Base-by-base conservation (phyloP, 768 basidiomycete species). In the Cystofilobasidium bisporidii region DNA sequence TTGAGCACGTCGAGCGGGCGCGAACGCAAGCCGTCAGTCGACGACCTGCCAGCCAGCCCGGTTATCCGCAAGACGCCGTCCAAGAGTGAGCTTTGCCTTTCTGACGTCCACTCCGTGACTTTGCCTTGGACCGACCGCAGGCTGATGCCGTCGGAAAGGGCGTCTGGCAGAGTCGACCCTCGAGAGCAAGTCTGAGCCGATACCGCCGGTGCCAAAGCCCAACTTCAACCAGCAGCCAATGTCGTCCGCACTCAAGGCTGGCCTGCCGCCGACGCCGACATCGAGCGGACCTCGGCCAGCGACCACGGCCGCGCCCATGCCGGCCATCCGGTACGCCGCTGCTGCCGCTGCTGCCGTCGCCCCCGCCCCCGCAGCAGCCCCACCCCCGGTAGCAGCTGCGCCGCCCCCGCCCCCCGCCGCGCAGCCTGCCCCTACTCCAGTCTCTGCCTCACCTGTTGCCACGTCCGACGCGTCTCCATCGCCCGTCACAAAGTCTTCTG, bases 291-390 rank as follows among this genome's bases (percentile, higher is more conserved):
- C 67, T 71, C 3, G 69, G 63, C 2, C 73, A 0, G 63, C 70
- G 8, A 18, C 74, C 22, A 69, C 72, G 6, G 65, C 75, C 5
- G 72, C 73, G 0, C 64, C 76, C 26, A 76, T 89, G 65, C 87
- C 90, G 53, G 87, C 91, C 17, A 88, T 93, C 74, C 82, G 88
- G 60, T 96, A 96, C 75, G 87, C 94, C 38, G 84, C 90, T n/a
- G 91, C 91, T 0, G 93, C 91, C 2, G 92, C 91, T 0, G 83
- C 83, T 9, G 83, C 83, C 8, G 81, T 83, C 26, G 74, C 78
- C 12, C 72, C 79, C 36, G 63, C 75, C 48, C 66, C 73, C n/a
- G 63, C 64, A 48, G 55, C 67, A 32, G 26, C 73, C 43, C 33
- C 61, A 30, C 43, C 57, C 17, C 30, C 28, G 41, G 45, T 40